Conservation (phyloP, 306 rosid species). For the Pachyrhizus erosus region DNA sequence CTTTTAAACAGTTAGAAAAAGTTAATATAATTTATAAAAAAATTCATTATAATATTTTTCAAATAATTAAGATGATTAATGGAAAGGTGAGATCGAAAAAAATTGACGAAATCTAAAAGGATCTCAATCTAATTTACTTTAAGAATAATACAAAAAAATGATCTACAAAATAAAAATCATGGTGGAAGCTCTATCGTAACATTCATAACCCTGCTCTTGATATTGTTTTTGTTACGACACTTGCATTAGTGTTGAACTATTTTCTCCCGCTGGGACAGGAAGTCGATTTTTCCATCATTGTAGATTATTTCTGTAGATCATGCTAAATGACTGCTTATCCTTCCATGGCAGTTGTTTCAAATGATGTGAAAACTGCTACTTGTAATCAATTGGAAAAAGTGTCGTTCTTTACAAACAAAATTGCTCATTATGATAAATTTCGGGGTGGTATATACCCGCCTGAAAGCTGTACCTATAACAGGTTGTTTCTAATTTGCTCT, state of each 20-base stretch:
- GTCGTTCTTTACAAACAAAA: conserved; percentile 43
- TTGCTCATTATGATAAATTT: conserved; percentile 24
- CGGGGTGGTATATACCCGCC: conserved; percentile 28
- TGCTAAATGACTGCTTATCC: conserved; percentile 13
- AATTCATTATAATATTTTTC: too few species aligned
- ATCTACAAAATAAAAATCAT: not conserved
- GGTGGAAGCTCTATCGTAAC: not conserved
- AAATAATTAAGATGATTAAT: too few species aligned
- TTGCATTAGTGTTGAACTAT: not conserved
- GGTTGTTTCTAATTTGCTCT: conserved; percentile 6
- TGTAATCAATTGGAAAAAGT: conserved; percentile 19
- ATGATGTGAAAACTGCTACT: conserved; percentile 20
- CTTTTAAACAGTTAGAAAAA: too few species aligned
- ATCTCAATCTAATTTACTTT: too few species aligned
- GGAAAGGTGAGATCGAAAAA: too few species aligned
- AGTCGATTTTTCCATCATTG: conserved; percentile 15
- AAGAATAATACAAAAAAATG: not conserved
- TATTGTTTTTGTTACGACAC: not conserved
- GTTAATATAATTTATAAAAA: too few species aligned
- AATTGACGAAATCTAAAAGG: too few species aligned
- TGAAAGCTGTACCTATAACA: conserved; percentile 17
- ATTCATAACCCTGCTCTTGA: conserved; percentile 22
- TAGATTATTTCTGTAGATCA: conserved; percentile 1
- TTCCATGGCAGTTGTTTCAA: conserved; percentile 4
- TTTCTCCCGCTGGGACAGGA: not conserved